Base-by-base conservation (phyloP, 2,329 filamentous ascomycete species). In the Leptographium wingfieldii region DNA sequence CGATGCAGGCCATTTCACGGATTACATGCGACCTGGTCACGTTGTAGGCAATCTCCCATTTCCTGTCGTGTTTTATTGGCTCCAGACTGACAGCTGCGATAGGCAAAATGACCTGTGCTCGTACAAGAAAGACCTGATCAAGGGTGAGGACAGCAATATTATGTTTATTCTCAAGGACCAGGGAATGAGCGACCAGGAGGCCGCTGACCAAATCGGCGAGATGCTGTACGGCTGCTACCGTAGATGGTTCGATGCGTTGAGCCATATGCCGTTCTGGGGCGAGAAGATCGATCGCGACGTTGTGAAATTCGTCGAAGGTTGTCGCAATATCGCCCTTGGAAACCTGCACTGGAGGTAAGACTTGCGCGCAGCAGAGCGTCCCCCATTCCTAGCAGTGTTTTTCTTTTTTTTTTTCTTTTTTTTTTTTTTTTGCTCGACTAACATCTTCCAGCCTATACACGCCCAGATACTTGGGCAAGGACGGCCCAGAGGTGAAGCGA, bases 101-200 rank as follows among this genome's bases (percentile, higher is more conserved):
- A 56, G 55, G 12, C 55, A 56, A 46, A 56, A 56, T 19, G 55
- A 56, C 29, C 55, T 56, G 12, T 56, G 55, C 38, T 56, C 55
- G 14, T 56, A 56, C 38, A 22, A 38, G 5, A 56, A 56, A 31
- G 55, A 56, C 38, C 38, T 56, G 12, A 19, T 56, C 38, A 43
- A 56, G 55, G 55, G 55, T 7, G 55, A 56, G 38, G 29, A 43
- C 11, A 46, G 11, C 38, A 56, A 56, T 38, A 19, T 56, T 11
- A 56, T 56, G 7, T 56, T 56, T 38, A 56, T 56, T 12, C 25
- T 56, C 9, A 43, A 46, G 16, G 55, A 43, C 22, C 55, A 56
- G 29, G 55, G 55, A 10, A 56, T 56, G 55, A 46, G n/a, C 25
- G 55, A 56, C 35, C 55, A 56, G 55, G 38, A 46, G 38, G 55